Base-by-base conservation (phyloP, 1,284 basidiomycete genomes). In the Anthracocystis panici-leucophaei region DNA sequence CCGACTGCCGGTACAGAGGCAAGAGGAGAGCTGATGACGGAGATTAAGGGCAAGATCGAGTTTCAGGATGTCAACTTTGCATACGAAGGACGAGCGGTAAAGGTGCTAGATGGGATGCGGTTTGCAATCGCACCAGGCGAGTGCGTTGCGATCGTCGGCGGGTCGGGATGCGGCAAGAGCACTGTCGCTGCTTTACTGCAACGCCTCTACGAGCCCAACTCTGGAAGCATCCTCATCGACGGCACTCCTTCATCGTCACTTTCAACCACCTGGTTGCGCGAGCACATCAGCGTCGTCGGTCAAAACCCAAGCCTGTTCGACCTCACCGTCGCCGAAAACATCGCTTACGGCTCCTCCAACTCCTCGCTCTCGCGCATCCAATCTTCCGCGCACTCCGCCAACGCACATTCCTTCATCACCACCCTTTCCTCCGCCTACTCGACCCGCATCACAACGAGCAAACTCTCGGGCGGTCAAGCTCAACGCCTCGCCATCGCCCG, bases 401-500 rank as follows among this genome's bases (percentile, higher is more conserved):
- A 92, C 80, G 91, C 92, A 4, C 91, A 96, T 86, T 91, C 93
- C n/a, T 95, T 96, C 86, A 90, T 98, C 83, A 88, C 89, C 87
- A 86, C 88, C 7, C 88, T 97, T 0, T 93, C 93, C 0, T 87
- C 91, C 25, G 93, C 92, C 0, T 97, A 97, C 87, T 91, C 93
- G 51, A 97, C 94, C 0, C 84, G 88, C 59, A 88, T 98, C 1
- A 95, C 93, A 0, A 52, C 57, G 29, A 87, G 89, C 18, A 89
- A 94, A 53, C 90, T 98, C 64, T 96, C 94, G 0, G 96, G 96
- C 33, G 96, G 96, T 1, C 96, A 99, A 84, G 93, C 92, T 2
- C 96, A 99, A 86, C 90, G 96, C 4, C 86, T 99, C 9, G 92
- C 93, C 81, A 94, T 98, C 75, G 96, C 96, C 0, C 89, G 96